Conservation (phyloP, 2,329 filamentous ascomycete genomes). For the Alternaria ethzedia region DNA sequence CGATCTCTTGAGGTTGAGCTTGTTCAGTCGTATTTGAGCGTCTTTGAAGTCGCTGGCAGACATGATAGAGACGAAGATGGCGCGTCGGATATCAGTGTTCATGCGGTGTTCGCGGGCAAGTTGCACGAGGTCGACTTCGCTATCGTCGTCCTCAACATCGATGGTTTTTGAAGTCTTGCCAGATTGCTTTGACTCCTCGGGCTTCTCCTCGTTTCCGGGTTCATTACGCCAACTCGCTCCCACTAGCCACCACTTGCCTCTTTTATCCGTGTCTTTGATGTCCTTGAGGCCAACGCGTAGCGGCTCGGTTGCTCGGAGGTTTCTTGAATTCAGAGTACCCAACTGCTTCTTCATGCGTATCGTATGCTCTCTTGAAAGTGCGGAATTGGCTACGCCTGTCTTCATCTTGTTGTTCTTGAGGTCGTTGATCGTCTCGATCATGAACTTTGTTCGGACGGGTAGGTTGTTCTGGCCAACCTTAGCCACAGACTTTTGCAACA, state of each 20-base stretch:
- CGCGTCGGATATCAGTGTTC: slow-evolving; percentile 83
- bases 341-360: slow-evolving; percentile 88
- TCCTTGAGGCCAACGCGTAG: slow-evolving; percentile 82
- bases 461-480: slow-evolving; percentile 72
- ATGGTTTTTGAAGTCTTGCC: slow-evolving; percentile 10
- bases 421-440: slow-evolving; percentile 95
- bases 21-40: slow-evolving; percentile 78
- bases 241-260: slow-evolving; percentile 98
- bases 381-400: slow-evolving; percentile 72
- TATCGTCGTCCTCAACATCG: slow-evolving; percentile 31
- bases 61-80: slow-evolving; percentile 93
- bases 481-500: slow-evolving; percentile 75
- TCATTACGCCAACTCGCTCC: slow-evolving; percentile 81
- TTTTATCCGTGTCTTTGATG: slow-evolving; percentile 81
- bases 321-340: slow-evolving; percentile 73
- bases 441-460: slow-evolving; percentile 90
- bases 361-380: slow-evolving; percentile 79
- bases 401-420: slow-evolving; percentile 94
- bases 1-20: slow-evolving; percentile 82
- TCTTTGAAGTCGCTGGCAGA: slow-evolving; percentile 84
- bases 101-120: slow-evolving; percentile 84
- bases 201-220: slow-evolving; percentile 42
- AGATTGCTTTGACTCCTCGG: slow-evolving; percentile 45
- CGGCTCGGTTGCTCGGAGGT: slow-evolving; percentile 77
- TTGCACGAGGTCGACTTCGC: slow-evolving; percentile 68